Conservation (phyloP, 495 filamentous ascomycete genomes). For the Mytilinidion resinicola region DNA sequence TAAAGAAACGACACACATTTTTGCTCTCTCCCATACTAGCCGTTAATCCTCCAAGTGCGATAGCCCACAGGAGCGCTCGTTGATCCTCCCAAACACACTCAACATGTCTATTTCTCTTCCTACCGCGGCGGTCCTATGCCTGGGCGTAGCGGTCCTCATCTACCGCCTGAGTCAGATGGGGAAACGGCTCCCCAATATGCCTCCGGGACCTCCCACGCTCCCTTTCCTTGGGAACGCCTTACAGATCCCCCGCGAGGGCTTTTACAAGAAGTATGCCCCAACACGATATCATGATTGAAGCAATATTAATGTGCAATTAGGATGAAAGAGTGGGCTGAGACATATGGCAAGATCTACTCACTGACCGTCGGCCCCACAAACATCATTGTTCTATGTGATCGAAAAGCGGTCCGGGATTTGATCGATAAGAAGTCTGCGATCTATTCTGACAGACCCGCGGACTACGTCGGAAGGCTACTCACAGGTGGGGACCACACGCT, state of each 20-base stretch:
- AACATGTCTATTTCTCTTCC: too few relatives aligned
- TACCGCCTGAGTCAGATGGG: neutral
- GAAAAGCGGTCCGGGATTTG: conserved; percentile 52
- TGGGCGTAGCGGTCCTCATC: neutral
- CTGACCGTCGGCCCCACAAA: conserved; percentile 57
- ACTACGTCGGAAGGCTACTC: conserved; percentile 49
- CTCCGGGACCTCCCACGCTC: conserved; percentile 50
- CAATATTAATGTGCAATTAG: too few relatives aligned
- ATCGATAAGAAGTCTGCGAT: conserved; percentile 50
- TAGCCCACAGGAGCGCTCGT: too few relatives aligned
- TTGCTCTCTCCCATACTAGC: too few relatives aligned
- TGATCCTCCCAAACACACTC: too few relatives aligned
- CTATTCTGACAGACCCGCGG: conserved; percentile 50
- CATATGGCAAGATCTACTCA: conserved; percentile 55
- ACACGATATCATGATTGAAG: too few relatives aligned
- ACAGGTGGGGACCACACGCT: conserved; percentile 45
- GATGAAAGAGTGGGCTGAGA: conserved; percentile 46
- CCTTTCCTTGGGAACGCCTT: conserved; percentile 53
- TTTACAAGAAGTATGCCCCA: conserved; percentile 48
- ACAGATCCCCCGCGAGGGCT: conserved; percentile 46
- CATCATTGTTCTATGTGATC: conserved; percentile 58
- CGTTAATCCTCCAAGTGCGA: too few relatives aligned
- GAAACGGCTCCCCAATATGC: conserved; percentile 28
- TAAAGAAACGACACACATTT: too few relatives aligned
- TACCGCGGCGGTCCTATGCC: too few relatives aligned